Percentiles rank a stretch among this genome's conserved stretches.
Evolutionary conservation across 2,329 filamentous ascomycete genomes (phyloP).

Genomic region (Aspergillus pseudonomiae): DNA sequence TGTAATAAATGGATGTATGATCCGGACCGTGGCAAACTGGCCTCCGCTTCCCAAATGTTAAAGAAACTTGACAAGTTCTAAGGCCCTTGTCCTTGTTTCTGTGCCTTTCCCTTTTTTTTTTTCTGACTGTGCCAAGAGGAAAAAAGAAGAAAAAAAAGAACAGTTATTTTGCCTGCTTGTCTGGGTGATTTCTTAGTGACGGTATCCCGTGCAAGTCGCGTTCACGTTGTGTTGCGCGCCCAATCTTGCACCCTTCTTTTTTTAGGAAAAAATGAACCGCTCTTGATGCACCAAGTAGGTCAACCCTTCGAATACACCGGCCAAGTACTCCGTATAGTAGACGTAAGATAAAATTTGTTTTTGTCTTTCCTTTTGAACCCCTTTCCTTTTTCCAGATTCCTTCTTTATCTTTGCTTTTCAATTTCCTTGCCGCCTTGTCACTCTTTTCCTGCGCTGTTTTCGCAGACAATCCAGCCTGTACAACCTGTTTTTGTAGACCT

Average conservation of each 20-base stretch:
- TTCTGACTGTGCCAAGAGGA: not conserved
- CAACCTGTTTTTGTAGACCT: conserved; percentile 21
- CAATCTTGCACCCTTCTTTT: conserved; percentile 12
- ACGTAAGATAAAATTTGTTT: conserved; percentile 21
- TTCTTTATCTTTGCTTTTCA: conserved; percentile 12
- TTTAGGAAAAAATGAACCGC: conserved; percentile 14
- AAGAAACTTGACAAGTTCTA: conserved; percentile 1
- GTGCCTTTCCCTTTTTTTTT: conserved; percentile 4
- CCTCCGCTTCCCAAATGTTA: not conserved
- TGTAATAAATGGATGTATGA: conserved; percentile 1
- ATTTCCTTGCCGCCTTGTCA: conserved; percentile 12
- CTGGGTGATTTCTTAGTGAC: not conserved
- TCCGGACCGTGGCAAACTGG: not conserved
- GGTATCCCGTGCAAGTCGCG: conserved; percentile 6
- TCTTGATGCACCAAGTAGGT: conserved; percentile 19
- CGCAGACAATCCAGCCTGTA: conserved; percentile 20
- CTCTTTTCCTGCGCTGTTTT: conserved; percentile 5
- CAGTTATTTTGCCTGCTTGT: conserved; percentile 5
- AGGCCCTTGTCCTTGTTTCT: conserved; percentile 5
- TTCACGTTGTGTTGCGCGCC: conserved; percentile 5
- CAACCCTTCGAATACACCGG: conserved; percentile 28
- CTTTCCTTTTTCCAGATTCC: conserved; percentile 12
- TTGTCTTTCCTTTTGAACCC: conserved; percentile 9
- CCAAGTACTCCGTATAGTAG: conserved; percentile 28
- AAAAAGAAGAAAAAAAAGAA: not conserved